Base-by-base conservation (phyloP, 2,329 filamentous ascomycete genomes). In the Curvularia lunata region DNA sequence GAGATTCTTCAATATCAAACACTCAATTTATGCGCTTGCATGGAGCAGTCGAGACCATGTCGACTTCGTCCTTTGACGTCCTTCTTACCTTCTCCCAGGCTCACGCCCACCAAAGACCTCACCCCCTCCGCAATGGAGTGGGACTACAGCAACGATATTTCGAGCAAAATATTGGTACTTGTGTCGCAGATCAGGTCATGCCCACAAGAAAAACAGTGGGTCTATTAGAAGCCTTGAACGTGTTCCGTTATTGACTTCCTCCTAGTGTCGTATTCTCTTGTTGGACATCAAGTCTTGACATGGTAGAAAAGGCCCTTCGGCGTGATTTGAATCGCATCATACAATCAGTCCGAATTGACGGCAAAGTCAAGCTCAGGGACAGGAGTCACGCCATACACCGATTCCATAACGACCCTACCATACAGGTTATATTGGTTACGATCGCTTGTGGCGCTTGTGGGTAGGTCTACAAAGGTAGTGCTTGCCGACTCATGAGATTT, bases 371-470 rank as follows among this genome's bases (percentile, higher is more conserved):
- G 5, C 40, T 25, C 5, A 42, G 25, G 40, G n/a, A 42, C 40
- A 21, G 40, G 19, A 42, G 40, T 23, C 12, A 25, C 13, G 40
- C 40, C 7, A 42, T 42, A 42, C 40, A 42, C 12, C 40, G 25
- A 23, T 23, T 42, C 21, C 40, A 42, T 3, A 21, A 25, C 12
- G 75, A 84, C 9, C 66, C 75, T 0, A 54, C 34, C 0, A 64
- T 81, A 3, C 68, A 72, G 0, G 79, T 85, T 4, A 76, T 71
- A 43, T 73, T 85, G 0, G 65, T 85, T 1, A 84, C 83, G 0
- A 67, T 85, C 1, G 78, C 79, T 0, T 85, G 83, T 51, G 84
- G 81, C 34, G 81, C 82, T n/a, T 79, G 81, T 21, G 82, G 83
- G 81, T 82, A 66, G 68, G 78, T 43, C 45, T 10, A 40, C n/a